These are phyloP conservation scores for Phylloporus sp. DNA, from an alignment of 768 basidiomycete species.

Conservation along the genomic window DNA sequence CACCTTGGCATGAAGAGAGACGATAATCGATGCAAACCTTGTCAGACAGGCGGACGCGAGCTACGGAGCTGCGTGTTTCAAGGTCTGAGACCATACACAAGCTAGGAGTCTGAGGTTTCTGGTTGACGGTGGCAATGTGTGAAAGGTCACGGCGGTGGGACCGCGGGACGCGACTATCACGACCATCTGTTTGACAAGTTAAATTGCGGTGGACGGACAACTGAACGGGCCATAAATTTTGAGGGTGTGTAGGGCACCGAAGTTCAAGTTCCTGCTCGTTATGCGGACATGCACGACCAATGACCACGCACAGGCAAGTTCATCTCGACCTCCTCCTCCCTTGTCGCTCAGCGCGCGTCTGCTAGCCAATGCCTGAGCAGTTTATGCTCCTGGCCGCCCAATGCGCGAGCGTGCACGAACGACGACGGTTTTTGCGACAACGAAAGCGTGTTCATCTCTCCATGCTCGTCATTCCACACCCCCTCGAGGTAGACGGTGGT, in stretches of 20 bases:
- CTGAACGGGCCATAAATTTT: neutral
- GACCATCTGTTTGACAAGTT: too few species aligned
- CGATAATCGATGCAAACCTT: too few species aligned
- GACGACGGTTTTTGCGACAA: slow-evolving; percentile 14
- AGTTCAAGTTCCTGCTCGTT: neutral
- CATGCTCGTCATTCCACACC: slow-evolving; percentile 5
- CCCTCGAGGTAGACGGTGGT: neutral
- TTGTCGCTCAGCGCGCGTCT: neutral
- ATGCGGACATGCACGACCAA: slow-evolving; percentile 3
- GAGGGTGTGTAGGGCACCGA: neutral
- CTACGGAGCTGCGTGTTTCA: too few species aligned
- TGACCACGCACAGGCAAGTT: slow-evolving; percentile 9
- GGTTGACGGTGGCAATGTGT: too few species aligned
- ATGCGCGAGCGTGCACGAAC: slow-evolving; percentile 16
- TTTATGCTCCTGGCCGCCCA: slow-evolving; percentile 13
- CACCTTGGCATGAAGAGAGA: too few species aligned
- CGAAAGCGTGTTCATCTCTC: slow-evolving; percentile 4
- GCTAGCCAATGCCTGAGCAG: slow-evolving; percentile 9
- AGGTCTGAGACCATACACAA: too few species aligned
- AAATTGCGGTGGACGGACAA: neutral
- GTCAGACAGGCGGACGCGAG: too few species aligned
- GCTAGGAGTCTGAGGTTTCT: too few species aligned
- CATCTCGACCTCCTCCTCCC: neutral
- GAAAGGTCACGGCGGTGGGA: too few species aligned
- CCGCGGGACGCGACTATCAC: too few species aligned